A percentile compares a stretch with the other conserved stretches of the same genome.
Conservation (phyloP, 345 rosid genomes). For the Eutrema heterophyllum region DNA sequence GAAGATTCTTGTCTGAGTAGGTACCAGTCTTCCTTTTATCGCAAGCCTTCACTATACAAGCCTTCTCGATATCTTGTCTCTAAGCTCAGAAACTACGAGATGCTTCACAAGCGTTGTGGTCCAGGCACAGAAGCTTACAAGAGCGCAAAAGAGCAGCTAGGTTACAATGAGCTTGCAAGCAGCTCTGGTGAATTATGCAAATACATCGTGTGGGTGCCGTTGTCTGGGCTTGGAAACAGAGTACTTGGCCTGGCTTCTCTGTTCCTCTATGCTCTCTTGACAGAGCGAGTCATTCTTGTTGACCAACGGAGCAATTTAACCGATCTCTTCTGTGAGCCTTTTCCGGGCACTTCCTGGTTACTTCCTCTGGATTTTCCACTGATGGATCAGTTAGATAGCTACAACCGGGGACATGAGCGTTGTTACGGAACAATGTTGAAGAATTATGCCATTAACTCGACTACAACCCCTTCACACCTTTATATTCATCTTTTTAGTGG, state of each 20-base stretch:
- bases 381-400: neutral
- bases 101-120: slow-evolving; percentile 49
- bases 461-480: neutral
- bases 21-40: slow-evolving; percentile 17
- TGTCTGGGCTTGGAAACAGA: slow-evolving; percentile 26
- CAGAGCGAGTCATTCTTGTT: slow-evolving; percentile 23
- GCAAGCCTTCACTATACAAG: slow-evolving; percentile 32
- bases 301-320: neutral
- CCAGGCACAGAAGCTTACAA: slow-evolving; percentile 46
- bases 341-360: slow-evolving; percentile 23
- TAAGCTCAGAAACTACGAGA: slow-evolving; percentile 47
- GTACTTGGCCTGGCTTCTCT: slow-evolving; percentile 26
- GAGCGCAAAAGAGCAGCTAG: slow-evolving; percentile 31
- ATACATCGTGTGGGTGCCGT: slow-evolving; percentile 18
- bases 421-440: no score
- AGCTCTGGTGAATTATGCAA: neutral
- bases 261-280: slow-evolving; percentile 33
- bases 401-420: no score
- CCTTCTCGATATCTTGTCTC: slow-evolving; percentile 49
- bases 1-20: slow-evolving; percentile 45
- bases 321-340: slow-evolving; percentile 30
- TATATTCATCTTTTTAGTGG: slow-evolving; percentile 27
- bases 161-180: neutral
- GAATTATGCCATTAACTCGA: no score
- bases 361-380: slow-evolving; percentile 24